These are phyloP conservation scores for Wickerhamomyces bisporus DNA, from an alignment of 805 yeast genomes.

Conservation along the genomic window DNA sequence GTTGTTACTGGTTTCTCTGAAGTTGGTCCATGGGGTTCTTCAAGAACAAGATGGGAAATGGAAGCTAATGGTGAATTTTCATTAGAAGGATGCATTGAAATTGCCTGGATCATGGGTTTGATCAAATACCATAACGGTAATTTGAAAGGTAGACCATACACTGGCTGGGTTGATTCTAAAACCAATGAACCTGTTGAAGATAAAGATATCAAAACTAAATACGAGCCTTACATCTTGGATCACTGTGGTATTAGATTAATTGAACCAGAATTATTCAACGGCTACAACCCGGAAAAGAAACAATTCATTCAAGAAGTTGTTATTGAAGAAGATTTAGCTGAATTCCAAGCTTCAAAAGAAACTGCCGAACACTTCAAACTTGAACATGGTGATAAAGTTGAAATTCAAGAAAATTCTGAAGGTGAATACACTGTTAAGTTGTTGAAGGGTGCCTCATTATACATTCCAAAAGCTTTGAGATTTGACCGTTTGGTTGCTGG, in stretches of 20 bases:
- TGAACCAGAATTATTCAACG: constrained; percentile 91
- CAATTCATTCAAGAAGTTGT: constrained; percentile 92
- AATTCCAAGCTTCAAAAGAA: constrained; percentile 92
- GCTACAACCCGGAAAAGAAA: constrained; percentile 93
- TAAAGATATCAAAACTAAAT: constrained; percentile 85
- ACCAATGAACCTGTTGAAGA: constrained; percentile 91
- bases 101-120: constrained; percentile 99
- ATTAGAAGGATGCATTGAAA: constrained; percentile 95
- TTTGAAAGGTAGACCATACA: constrained; percentile 82
- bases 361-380: constrained; percentile 92
- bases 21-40: constrained; percentile 99
- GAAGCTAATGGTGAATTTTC: constrained; percentile 94
- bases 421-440: constrained; percentile 91
- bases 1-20: constrained; percentile 98
- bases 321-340: constrained; percentile 92
- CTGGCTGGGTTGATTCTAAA: constrained; percentile 98
- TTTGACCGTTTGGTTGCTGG: constrained; percentile 65
- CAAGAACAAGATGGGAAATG: constrained; percentile 99
- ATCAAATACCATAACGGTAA: constrained; percentile 93
- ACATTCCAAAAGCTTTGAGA: constrained; percentile 73
- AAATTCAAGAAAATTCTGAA: constrained; percentile 81
- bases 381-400: constrained; percentile 92
- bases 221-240: constrained; percentile 81
- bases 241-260: constrained; percentile 96
- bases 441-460: constrained; percentile 88